Evolutionary conservation across 1,284 basidiomycete genomes (phyloP), one percentile per base, ranked within the genome.

Genomic region (Ustilago trichophora): DNA sequence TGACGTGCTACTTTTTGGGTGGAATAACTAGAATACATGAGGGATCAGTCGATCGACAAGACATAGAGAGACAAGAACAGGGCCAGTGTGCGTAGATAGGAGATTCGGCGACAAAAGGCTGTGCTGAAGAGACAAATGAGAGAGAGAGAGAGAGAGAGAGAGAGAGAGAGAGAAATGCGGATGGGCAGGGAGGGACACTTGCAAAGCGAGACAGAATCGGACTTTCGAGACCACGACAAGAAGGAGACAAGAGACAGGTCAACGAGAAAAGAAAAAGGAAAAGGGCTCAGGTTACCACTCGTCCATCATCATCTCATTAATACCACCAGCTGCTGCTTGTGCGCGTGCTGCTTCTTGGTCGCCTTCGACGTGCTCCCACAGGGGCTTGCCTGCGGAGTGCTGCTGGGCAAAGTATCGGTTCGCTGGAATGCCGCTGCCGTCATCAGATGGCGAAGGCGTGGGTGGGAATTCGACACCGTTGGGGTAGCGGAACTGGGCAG

Each of bases 251-350:
- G n/a, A n/a, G n/a, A n/a, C n/a, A n/a, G n/a, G n/a, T n/a, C n/a
- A n/a, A n/a, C n/a, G n/a, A n/a, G n/a, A n/a, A 18, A 24, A 15
- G 21, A 22, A 8, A 19, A 40, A 29, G 22, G 34, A 16, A 29
- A 18, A 18, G 13, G 5, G 32, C 32, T n/a, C 8, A 19, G 33
- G 47, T 35, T 36, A 68, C 58, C 65, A 68, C n/a, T 58, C 58
- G 38, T 68, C 65, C 65, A 63, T 68, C 58, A 68, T 68, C 58
- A 68, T 68, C 45, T 68, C 65, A 50, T 68, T 68, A 40, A 62
- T 41, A 0, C 50, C 53, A 19, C 35, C 53, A 8, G 42, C 41
- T 35, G 49, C 49, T 16, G 36, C 44, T 6, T 43, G 46, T 2
- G 48, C 43, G 7, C 45, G 48, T 18, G 56, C 48, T 10, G 58